phyloP scores from a whole-genome alignment of 495 filamentous ascomycete species.

The Penicillium crystallinum region DNA sequence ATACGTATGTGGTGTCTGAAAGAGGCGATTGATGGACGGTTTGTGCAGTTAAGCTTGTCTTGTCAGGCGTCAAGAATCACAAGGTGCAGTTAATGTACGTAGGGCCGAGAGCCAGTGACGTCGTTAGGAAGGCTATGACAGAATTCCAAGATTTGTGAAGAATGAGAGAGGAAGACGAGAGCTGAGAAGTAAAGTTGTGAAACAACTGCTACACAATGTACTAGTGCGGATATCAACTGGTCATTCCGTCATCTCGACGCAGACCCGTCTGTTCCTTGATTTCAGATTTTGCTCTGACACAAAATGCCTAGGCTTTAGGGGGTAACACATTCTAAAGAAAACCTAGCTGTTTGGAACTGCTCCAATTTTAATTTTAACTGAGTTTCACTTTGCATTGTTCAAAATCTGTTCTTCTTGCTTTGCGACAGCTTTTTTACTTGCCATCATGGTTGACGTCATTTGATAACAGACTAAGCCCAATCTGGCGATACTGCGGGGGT shows the following conservation, averaged over 20 bases:
- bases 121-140: conserved; percentile 3
- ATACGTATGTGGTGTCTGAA: conserved; percentile 5
- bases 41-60: conserved; percentile 1
- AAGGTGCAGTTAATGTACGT: neutral
- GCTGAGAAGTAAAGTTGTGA: neutral
- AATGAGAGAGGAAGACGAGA: neutral
- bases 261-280: conserved; percentile 6
- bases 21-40: conserved; percentile 3
- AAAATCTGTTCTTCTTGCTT: neutral
- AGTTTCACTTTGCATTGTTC: neutral
- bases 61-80: neutral
- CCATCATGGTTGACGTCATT: conserved; percentile 6
- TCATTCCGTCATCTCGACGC: conserved; percentile 7
- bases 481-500: neutral
- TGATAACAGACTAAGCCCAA: conserved; percentile 1
- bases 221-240: neutral
- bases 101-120: neutral
- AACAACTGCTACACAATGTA: neutral
- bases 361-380: neutral
- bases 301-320: neutral
- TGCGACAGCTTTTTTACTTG: neutral
- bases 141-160: neutral
- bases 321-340: neutral
- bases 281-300: neutral
- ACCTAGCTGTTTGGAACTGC: neutral